phyloP scores from a whole-genome alignment of 441 rosid species.

The Cnidoscolus chayamansa region DNA sequence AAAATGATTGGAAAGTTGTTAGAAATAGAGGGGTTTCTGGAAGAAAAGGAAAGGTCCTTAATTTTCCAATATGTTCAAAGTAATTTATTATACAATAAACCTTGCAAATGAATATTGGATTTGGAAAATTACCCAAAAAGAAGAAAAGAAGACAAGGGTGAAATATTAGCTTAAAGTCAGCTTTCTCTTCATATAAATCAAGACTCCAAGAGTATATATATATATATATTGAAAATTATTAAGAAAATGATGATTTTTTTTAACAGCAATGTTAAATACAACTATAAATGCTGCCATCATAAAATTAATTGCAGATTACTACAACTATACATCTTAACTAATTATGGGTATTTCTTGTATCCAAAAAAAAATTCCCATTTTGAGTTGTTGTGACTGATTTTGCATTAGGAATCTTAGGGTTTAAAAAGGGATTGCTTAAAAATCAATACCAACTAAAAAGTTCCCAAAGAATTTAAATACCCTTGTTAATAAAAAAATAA shows the following conservation, averaged over 20 bases:
- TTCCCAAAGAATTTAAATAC: background rate
- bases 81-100: no score
- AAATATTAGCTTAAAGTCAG: constrained; percentile 10
- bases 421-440: constrained; percentile 25
- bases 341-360: constrained; percentile 25
- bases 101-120: no score
- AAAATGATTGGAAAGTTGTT: no score
- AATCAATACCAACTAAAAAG: constrained; percentile 16
- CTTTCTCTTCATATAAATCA: no score
- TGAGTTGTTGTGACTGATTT: constrained; percentile 16
- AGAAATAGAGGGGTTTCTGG: no score
- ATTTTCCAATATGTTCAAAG: no score
- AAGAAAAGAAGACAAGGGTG: constrained; percentile 7
- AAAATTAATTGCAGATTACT: constrained; percentile 28
- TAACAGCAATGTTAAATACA: no score
- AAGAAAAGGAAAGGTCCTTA: no score
- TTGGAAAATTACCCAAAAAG: constrained; percentile 22
- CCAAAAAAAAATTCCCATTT: constrained; percentile 14
- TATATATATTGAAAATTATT: no score
- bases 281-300: constrained; percentile 16
- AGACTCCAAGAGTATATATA: no score
- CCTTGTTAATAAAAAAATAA: background rate
- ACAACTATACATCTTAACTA: constrained; percentile 14
- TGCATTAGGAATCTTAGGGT: constrained; percentile 29
- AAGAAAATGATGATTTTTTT: no score